Conservation (phyloP, 805 yeast genomes). For the Grigorovia jiainica region DNA sequence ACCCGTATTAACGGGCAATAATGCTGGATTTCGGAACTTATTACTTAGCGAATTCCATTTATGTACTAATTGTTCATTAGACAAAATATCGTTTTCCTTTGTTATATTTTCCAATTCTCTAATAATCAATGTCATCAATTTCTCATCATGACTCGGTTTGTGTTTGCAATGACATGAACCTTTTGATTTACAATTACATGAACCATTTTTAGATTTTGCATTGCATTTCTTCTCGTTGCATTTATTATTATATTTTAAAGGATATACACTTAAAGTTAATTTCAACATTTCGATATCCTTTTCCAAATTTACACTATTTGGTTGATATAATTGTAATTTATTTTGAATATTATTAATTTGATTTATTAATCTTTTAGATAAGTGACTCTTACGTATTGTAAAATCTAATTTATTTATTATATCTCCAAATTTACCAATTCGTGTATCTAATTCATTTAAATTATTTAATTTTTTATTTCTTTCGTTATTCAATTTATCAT, state of each 20-base stretch:
- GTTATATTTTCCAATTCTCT: constrained; percentile 38
- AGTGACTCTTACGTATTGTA: constrained; percentile 30
- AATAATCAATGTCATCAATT: constrained; percentile 19
- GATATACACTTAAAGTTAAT: constrained; percentile 18
- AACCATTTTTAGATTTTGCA: constrained; percentile 5
- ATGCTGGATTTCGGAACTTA: constrained; percentile 78
- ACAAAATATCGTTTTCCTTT: constrained; percentile 47
- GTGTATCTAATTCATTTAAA: constrained; percentile 48
- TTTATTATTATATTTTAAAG: too few species aligned
- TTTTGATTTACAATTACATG: constrained; percentile 5
- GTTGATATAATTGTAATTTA: constrained; percentile 14
- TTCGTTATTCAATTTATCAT: constrained; percentile 55
- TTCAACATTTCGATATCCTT: constrained; percentile 27
- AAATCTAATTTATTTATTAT: constrained; percentile 34
- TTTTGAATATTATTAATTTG: constrained; percentile 16
- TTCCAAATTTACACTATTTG: constrained; percentile 27
- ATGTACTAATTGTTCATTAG: constrained; percentile 66
- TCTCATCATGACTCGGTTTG: constrained; percentile 9
- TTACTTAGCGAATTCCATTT: constrained; percentile 76
- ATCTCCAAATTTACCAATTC: constrained; percentile 39
- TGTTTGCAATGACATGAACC: constrained; percentile 8
- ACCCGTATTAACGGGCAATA: constrained; percentile 94
- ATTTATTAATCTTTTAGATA: constrained; percentile 22
- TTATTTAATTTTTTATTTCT: constrained; percentile 71
- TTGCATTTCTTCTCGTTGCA: constrained; percentile 6